Percentiles rank a stretch among this genome's conserved stretches.
Conservation (phyloP, 352 stramenopile species). For the Globisporangium canariense region DNA sequence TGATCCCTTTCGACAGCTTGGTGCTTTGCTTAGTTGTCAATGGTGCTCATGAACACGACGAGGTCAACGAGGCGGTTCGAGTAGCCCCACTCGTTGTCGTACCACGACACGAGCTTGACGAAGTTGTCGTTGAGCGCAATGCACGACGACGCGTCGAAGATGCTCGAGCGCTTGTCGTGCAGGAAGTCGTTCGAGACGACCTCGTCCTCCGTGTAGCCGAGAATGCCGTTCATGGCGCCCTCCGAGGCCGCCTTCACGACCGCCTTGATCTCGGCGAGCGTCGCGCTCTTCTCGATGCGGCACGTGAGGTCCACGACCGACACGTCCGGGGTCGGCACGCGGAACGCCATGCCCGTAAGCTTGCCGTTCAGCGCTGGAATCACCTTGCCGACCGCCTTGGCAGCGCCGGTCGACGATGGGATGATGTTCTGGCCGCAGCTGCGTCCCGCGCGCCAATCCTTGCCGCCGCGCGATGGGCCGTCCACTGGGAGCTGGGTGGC, state of each 20-base stretch:
- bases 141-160: conserved; percentile 94
- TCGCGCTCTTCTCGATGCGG: conserved; percentile 86
- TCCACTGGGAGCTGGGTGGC: conserved; percentile 98
- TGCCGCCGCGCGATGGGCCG: conserved; percentile 94
- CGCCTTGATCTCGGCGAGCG: conserved; percentile 98
- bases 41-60: conserved; percentile 42
- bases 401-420: conserved; percentile 95
- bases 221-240: conserved; percentile 94
- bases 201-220: conserved; percentile 97
- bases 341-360: conserved; percentile 91
- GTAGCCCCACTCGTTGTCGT: conserved; percentile 95
- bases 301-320: conserved; percentile 89
- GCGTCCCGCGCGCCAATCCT: conserved; percentile 98
- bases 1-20: not conserved
- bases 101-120: conserved; percentile 95
- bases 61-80: conserved; percentile 85
- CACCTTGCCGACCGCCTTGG: conserved; percentile 99
- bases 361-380: conserved; percentile 93
- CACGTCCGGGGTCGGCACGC: conserved; percentile 88
- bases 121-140: conserved; percentile 95
- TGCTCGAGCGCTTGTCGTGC: conserved; percentile 91
- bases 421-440: conserved; percentile 99
- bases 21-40: conserved; percentile 36
- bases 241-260: conserved; percentile 94
- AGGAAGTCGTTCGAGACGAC: conserved; percentile 98